Conservation (phyloP, 1,139 yeast species). For the Martiniozyma asiatica region DNA sequence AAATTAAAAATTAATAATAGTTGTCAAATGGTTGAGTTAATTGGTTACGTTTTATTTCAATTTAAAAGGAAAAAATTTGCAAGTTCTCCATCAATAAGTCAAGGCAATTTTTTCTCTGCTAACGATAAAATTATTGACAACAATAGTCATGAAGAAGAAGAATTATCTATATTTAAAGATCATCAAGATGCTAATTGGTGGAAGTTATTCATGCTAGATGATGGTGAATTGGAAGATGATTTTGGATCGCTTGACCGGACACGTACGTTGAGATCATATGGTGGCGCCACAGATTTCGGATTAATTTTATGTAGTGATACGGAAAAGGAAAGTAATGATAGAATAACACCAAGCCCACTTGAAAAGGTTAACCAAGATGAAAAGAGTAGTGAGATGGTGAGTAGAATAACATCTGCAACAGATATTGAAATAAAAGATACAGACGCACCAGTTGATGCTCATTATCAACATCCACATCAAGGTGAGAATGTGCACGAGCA, state of each 20-base stretch:
- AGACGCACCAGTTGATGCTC: not conserved
- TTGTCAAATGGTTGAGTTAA: slow-evolving; percentile 46
- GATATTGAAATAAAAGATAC: not conserved
- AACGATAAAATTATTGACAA: slow-evolving; percentile 10
- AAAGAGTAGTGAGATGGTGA: too few relatives aligned
- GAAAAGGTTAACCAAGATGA: slow-evolving; percentile 3
- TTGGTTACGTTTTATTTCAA: slow-evolving; percentile 43
- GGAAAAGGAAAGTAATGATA: slow-evolving; percentile 26
- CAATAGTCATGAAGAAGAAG: slow-evolving; percentile 11
- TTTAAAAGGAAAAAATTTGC: too few relatives aligned
- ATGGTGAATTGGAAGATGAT: slow-evolving; percentile 64
- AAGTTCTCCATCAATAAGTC: too few relatives aligned
- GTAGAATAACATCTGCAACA: not conserved
- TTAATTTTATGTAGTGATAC: slow-evolving; percentile 34
- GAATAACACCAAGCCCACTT: slow-evolving; percentile 41
- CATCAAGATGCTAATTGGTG: slow-evolving; percentile 45
- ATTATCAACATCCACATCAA: too few relatives aligned
- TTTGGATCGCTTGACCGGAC: slow-evolving; percentile 58
- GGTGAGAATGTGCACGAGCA: too few relatives aligned
- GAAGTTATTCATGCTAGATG: slow-evolving; percentile 62
- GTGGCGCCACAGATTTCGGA: slow-evolving; percentile 55
- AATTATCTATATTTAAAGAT: slow-evolving; percentile 2
- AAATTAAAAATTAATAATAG: slow-evolving; percentile 23
- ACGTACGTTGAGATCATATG: slow-evolving; percentile 42
- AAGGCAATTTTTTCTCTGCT: too few relatives aligned